Evolutionary conservation across 2,329 filamentous ascomycete species (phyloP), one percentile per base, ranked within the genome.

Genomic region (Aspergillus proliferans): DNA sequence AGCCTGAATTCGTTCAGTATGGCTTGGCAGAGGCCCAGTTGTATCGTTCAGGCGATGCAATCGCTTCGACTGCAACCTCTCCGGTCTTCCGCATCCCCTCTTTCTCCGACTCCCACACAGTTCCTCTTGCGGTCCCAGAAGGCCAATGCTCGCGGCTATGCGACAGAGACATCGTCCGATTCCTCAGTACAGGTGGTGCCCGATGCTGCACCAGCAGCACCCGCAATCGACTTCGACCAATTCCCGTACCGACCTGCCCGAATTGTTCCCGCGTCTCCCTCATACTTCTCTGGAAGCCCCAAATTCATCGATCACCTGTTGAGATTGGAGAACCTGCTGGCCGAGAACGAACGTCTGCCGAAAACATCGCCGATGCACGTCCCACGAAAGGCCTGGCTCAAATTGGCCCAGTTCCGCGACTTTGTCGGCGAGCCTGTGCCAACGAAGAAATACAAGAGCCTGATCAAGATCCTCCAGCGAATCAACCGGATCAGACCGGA

Each of bases 231-330:
- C 51, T 64, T 68, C 49, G 45, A 49, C 15, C 48, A 57, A 30
- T 60, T 61, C 52, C 51, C 19, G 40, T 55, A 71, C 24, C 56
- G 61, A 22, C 78, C 82, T 56, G 84, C 87, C 47, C 88, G 93
- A 56, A 76, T 94, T 19, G 75, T 96, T 33, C 93, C 93, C 18
- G 79, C 80, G 22, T 95, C 91, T 33, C 85, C 88, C 2, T 93
- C 92, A n/a, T 98, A 98, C 73, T 98, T 97, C 75, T 91, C 89
- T 46, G 86, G 86, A 46, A 85, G 85, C 52, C 87, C 91, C 1
- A 77, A 80, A 47, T 96, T 95, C 76, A 93, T 86, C 71, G 93
- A 98, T 71, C 81, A 87, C 62, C 82, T 87, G 59, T 80, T 97
- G 57, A 74, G 77, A 42, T 78, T 98, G 43, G 82, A 88, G 59